Base-by-base conservation (phyloP, 2,329 filamentous ascomycete species). In the Alternaria longipes region DNA sequence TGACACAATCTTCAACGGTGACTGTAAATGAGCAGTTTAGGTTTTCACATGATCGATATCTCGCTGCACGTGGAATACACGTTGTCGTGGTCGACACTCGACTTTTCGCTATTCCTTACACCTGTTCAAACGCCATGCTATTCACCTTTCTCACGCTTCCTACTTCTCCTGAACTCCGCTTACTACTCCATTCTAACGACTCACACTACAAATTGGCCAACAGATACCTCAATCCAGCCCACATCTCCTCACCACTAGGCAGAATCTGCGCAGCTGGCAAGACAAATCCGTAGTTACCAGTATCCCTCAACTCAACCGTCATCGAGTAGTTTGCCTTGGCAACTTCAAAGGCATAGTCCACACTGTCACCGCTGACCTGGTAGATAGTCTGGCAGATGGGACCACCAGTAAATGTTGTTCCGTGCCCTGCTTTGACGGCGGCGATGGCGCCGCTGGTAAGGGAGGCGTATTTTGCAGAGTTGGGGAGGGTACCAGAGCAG, bases 341-440 rank as follows among this genome's bases (percentile, higher is more conserved):
- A 5, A 79, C 72, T 60, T 82, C 81, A 54, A 76, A 74, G 0
- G 80, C 78, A 46, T 83, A 84, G 62, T 85, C 83, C 3, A 81
- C 75, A 22, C 78, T 80, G 46, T 74, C 76, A 9, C 83, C 83
- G 12, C 79, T 80, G 3, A 86, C 85, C 64, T 85, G 81, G 75
- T 90, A 90, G 65, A 90, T 87, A 30, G 86, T 89, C 42, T 77
- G 78, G 75, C 88, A 90, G 63, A 87, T 84, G 0, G 83, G 82
- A 0, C 84, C 84, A 64, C 38, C 69, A 59, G 71, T 79, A 81
- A 57, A 79, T 1, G 64, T 65, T 5, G 79, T 83, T 11, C 81
- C 82, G 64, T 87, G 85, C 2, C 86, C 84, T 0, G 85, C 84
- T 46, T 83, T 77, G 68, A 90, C 85, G 22, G 86, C 87, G 2